Conservation (phyloP, 2,329 filamentous ascomycete species). For the Chaetomium sp. region DNA sequence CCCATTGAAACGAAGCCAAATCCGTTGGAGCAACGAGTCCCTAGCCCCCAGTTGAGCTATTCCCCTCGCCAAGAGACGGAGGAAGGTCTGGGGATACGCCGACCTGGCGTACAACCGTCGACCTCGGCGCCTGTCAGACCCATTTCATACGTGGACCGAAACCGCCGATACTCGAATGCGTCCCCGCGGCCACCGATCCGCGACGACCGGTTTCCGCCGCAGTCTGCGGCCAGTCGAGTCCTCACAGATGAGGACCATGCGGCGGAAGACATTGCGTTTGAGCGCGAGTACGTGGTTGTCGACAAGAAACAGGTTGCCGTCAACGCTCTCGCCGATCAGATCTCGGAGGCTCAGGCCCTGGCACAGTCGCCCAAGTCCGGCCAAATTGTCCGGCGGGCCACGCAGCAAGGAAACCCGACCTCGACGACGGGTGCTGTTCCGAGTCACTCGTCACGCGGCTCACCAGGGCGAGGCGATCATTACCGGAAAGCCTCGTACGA, state of each 20-base stretch:
- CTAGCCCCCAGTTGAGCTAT: slow-evolving; percentile 29
- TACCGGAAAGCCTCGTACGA: slow-evolving; percentile 77
- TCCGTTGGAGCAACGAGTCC: slow-evolving; percentile 25
- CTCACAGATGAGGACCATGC: slow-evolving; percentile 58
- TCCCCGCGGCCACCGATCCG: slow-evolving; percentile 31
- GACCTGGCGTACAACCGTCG: slow-evolving; percentile 40
- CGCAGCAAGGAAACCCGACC: slow-evolving; percentile 66
- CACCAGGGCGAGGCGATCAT: slow-evolving; percentile 64
- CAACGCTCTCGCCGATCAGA: slow-evolving; percentile 91
- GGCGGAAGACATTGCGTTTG: slow-evolving; percentile 81
- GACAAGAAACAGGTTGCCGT: slow-evolving; percentile 95
- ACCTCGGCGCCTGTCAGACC: slow-evolving; percentile 43
- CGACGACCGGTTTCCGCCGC: slow-evolving; percentile 29
- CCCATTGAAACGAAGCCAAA: slow-evolving; percentile 33
- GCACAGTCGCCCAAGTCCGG: slow-evolving; percentile 50
- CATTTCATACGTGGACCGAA: slow-evolving; percentile 31
- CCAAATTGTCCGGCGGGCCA: slow-evolving; percentile 66
- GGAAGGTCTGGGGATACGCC: slow-evolving; percentile 48
- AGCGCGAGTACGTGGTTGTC: slow-evolving; percentile 91
- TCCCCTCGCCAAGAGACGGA: slow-evolving; percentile 41
- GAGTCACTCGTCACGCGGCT: slow-evolving; percentile 60
- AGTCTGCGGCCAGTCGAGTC: slow-evolving; percentile 13
- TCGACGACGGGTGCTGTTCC: slow-evolving; percentile 64
- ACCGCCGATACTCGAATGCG: slow-evolving; percentile 36
- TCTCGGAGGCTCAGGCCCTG: slow-evolving; percentile 73